phyloP scores from a whole-genome alignment of 148 eudicot genomes.

The Rhododendron simsii region DNA sequence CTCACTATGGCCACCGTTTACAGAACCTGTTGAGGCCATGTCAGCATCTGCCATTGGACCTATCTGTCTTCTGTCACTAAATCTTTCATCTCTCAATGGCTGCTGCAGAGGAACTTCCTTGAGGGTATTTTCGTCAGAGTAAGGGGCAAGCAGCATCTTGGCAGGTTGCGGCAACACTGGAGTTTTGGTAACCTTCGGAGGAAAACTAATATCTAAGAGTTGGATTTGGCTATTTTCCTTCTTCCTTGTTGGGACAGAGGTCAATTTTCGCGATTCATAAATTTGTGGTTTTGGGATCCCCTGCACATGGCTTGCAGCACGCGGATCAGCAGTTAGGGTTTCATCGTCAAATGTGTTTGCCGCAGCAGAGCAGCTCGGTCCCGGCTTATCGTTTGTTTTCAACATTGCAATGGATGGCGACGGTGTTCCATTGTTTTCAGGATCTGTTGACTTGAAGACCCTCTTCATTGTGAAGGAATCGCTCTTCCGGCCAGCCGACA shows the following conservation, averaged over 20 bases:
- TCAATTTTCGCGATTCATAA: conserved; percentile 68
- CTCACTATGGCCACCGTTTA: conserved; percentile 58
- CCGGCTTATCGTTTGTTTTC: conserved; percentile 37
- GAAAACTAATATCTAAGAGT: conserved; percentile 81
- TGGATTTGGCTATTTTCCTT: conserved; percentile 43
- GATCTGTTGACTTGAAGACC: conserved; percentile 59
- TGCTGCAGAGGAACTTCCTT: conserved; percentile 25
- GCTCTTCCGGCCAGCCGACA: conserved; percentile 70
- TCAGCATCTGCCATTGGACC: conserved; percentile 37
- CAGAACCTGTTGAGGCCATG: conserved; percentile 58
- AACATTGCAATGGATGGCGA: conserved; percentile 49
- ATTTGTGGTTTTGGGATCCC: conserved; percentile 92
- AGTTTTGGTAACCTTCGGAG: conserved; percentile 52
- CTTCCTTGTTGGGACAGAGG: conserved; percentile 41
- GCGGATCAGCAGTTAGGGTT: conserved; percentile 22
- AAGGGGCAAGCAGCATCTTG: conserved; percentile 20
- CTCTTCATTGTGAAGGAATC: conserved; percentile 82
- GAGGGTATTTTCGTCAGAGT: conserved; percentile 40
- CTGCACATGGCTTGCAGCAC: conserved; percentile 37
- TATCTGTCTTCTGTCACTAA: conserved; percentile 15
- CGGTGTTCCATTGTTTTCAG: conserved; percentile 47
- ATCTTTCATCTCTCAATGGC: conserved; percentile 18
- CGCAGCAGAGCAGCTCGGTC: conserved; percentile 34
- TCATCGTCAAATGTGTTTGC: conserved; percentile 35
- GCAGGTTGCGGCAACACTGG: conserved; percentile 17